A percentile compares a stretch with the other conserved stretches of the same genome.
Conservation (phyloP, 148 eudicot species). For the Rhododendron kiyosumense region DNA sequence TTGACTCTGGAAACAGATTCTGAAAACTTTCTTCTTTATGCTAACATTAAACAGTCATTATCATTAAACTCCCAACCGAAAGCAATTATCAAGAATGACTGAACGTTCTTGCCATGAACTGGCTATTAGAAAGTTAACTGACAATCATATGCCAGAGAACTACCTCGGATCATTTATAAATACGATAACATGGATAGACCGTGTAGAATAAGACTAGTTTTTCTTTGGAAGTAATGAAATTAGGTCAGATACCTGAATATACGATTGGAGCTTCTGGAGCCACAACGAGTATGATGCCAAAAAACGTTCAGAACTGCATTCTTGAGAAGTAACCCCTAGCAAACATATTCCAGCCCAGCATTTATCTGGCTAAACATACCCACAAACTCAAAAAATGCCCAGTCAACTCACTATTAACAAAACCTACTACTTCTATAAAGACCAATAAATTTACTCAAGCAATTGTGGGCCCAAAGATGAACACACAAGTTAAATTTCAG, state of each 20-base stretch:
- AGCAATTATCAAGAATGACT: background rate
- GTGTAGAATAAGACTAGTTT: background rate
- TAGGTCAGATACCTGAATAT: constrained; percentile 56
- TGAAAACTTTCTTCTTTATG: background rate
- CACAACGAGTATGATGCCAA: constrained; percentile 59
- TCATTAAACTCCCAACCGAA: background rate
- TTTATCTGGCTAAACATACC: constrained; percentile 79
- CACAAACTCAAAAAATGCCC: constrained; percentile 6
- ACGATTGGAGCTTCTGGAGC: constrained; percentile 52
- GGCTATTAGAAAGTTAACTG: background rate
- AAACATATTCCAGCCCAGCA: constrained; percentile 93
- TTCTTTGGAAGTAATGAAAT: background rate
- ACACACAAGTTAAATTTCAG: background rate
- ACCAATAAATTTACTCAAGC: background rate
- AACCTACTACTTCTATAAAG: background rate
- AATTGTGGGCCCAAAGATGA: background rate
- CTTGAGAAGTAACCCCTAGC: constrained; percentile 70
- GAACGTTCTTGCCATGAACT: background rate
- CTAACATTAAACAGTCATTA: background rate
- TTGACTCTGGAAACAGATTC: background rate
- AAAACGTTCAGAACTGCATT: constrained; percentile 72
- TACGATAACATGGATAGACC: background rate
- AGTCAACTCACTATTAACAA: background rate
- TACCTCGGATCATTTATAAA: background rate
- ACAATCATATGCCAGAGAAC: background rate